Percentiles rank a stretch among this genome's conserved stretches.
These are phyloP conservation scores for Camelina laxa DNA, from an alignment of 345 rosid genomes.

Conservation along the genomic window DNA sequence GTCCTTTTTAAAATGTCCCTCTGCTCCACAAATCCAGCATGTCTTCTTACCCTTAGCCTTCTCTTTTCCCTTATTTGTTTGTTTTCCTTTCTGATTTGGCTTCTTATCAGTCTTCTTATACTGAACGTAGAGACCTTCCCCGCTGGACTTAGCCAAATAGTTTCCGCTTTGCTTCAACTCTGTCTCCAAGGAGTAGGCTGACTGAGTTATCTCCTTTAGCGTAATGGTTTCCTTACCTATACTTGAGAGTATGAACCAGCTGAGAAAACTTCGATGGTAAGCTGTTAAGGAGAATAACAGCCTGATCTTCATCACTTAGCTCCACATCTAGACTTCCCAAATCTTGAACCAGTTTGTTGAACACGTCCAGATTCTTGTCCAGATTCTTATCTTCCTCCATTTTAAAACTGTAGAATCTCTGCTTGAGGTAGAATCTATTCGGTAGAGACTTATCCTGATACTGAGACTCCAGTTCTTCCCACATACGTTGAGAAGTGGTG, in stretches of 20 bases:
- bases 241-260: neutral
- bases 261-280: neutral
- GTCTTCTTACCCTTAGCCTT: neutral
- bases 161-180: neutral
- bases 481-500: neutral
- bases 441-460: neutral
- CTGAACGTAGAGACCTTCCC: neutral
- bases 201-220: neutral
- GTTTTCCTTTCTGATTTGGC: neutral
- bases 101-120: neutral
- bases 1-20: neutral
- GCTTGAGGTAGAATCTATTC: neutral
- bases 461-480: neutral
- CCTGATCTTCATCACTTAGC: neutral
- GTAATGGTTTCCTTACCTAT: neutral
- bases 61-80: neutral
- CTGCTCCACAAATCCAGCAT: neutral
- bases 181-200: neutral
- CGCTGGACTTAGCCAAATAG: neutral
- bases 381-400: neutral
- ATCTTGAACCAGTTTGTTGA: neutral
- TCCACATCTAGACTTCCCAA: neutral
- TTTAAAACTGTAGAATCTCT: neutral
- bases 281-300: neutral
- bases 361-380: neutral